phyloP scores from a whole-genome alignment of 805 yeast species.

The Debaryomyces tyrocola region DNA sequence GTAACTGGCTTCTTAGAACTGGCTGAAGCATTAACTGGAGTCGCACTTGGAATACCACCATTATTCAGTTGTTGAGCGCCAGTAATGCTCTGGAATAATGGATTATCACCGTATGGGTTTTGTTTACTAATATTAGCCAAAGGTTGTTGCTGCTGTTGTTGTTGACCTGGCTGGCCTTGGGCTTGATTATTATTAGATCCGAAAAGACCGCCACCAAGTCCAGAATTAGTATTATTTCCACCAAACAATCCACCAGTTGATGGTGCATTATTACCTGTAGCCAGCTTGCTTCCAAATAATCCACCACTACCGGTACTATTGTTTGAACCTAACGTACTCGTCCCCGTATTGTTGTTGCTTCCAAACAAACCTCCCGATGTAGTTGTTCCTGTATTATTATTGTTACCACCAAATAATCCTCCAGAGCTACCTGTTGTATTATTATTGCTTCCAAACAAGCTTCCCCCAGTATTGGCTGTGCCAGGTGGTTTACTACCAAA shows the following conservation, averaged over 20 bases:
- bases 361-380: conserved; percentile 24
- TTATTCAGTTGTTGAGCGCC: conserved; percentile 18
- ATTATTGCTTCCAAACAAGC: conserved; percentile 17
- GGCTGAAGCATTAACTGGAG: conserved; percentile 19
- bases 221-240: conserved; percentile 21
- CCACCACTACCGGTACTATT: conserved; percentile 21
- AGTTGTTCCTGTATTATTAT: conserved; percentile 12
- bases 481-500: conserved; percentile 37
- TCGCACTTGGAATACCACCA: conserved; percentile 24
- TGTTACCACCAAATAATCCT: conserved; percentile 24
- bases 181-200: conserved; percentile 12
- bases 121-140: conserved; percentile 31
- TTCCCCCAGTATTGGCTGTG: conserved; percentile 12
- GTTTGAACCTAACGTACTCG: conserved; percentile 5
- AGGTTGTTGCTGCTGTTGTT: conserved; percentile 22
- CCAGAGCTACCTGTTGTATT: conserved; percentile 17
- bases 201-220: conserved; percentile 20
- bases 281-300: conserved; percentile 37
- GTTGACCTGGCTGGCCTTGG: conserved; percentile 15
- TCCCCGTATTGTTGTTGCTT: conserved; percentile 8
- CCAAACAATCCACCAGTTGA: conserved; percentile 47
- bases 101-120: conserved; percentile 79
- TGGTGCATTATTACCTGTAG: conserved; percentile 23
- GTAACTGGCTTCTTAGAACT: conserved; percentile 55
- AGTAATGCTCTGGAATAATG: conserved; percentile 55